phyloP scores from a whole-genome alignment of 768 basidiomycete species.

The Rhodocollybia butyracea region DNA sequence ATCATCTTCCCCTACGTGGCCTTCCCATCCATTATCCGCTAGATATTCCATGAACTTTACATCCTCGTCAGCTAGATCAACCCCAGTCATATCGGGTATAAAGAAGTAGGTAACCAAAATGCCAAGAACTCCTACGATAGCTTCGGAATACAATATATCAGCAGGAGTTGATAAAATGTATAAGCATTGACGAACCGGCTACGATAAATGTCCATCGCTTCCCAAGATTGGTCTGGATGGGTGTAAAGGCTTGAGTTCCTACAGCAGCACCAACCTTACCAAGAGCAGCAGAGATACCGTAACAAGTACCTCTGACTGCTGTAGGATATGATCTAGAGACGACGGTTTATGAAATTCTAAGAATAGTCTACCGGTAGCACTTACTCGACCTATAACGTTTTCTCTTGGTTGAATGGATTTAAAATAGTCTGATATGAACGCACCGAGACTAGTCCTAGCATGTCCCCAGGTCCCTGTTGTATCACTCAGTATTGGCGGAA shows the following conservation, averaged over 20 bases:
- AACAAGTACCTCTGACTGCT: constrained; percentile 65
- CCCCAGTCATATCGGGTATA: constrained; percentile 63
- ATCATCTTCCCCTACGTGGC: constrained; percentile 43
- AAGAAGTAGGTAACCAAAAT: constrained; percentile 67
- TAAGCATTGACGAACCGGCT: no score
- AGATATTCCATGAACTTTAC: constrained; percentile 58
- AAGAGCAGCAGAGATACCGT: constrained; percentile 64
- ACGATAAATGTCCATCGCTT: constrained; percentile 71
- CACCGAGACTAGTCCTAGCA: constrained; percentile 54
- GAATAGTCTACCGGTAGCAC: no score
- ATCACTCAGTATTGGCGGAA: neutral
- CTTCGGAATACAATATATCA: no score
- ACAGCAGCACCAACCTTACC: constrained; percentile 65
- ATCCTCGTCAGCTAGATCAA: constrained; percentile 67
- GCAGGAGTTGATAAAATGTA: no score
- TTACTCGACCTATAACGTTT: constrained; percentile 66
- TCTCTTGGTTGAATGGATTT: no score
- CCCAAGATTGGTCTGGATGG: constrained; percentile 65
- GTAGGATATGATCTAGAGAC: constrained; percentile 57
- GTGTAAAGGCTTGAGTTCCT: constrained; percentile 68
- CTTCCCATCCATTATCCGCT: constrained; percentile 61
- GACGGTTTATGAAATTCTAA: constrained; percentile 5
- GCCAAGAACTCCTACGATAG: constrained; percentile 63
- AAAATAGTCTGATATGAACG: no score
- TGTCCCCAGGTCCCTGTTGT: constrained; percentile 66